Evolutionary conservation across 1,284 basidiomycete species (phyloP).

Genomic region (Stygiomarasmius scandens): DNA sequence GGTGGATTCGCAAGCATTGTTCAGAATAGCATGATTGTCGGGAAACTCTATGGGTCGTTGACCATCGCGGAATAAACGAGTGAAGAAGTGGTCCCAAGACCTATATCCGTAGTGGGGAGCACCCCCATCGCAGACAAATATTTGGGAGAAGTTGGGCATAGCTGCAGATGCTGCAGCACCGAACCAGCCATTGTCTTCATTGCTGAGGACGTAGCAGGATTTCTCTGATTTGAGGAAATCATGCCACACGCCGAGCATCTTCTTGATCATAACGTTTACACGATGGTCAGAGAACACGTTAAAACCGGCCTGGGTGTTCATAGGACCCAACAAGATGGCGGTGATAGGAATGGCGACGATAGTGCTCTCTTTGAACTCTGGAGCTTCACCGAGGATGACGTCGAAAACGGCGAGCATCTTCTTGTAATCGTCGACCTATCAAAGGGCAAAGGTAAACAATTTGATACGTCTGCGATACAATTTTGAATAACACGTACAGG

Average conservation of each 20-base stretch:
- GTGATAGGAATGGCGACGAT: constrained; percentile 38
- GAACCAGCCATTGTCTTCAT: constrained; percentile 38
- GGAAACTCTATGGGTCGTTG: constrained; percentile 34
- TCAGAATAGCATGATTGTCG: constrained; percentile 38
- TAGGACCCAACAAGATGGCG: constrained; percentile 24
- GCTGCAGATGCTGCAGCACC: constrained; percentile 28
- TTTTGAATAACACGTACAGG: constrained; percentile 1
- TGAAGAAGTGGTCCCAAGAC: constrained; percentile 52
- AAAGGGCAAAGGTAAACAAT: constrained; percentile 4
- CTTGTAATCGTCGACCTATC: constrained; percentile 45
- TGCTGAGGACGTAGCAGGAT: constrained; percentile 35
- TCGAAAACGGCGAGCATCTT: constrained; percentile 48
- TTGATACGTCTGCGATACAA: not conserved
- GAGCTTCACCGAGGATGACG: constrained; percentile 41
- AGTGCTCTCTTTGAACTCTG: constrained; percentile 36
- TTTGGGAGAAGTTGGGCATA: constrained; percentile 29
- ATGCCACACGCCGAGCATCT: constrained; percentile 35
- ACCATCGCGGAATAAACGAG: constrained; percentile 31
- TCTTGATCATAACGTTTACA: constrained; percentile 25
- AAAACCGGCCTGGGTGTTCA: constrained; percentile 26
- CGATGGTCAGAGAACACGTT: constrained; percentile 20
- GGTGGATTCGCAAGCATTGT: constrained; percentile 35
- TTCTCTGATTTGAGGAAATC: constrained; percentile 36
- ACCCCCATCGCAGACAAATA: constrained; percentile 34
- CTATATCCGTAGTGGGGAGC: constrained; percentile 38